Evolutionary conservation across 2,329 filamentous ascomycete genomes (phyloP).

Genomic region (Aspergillus neotritici): DNA sequence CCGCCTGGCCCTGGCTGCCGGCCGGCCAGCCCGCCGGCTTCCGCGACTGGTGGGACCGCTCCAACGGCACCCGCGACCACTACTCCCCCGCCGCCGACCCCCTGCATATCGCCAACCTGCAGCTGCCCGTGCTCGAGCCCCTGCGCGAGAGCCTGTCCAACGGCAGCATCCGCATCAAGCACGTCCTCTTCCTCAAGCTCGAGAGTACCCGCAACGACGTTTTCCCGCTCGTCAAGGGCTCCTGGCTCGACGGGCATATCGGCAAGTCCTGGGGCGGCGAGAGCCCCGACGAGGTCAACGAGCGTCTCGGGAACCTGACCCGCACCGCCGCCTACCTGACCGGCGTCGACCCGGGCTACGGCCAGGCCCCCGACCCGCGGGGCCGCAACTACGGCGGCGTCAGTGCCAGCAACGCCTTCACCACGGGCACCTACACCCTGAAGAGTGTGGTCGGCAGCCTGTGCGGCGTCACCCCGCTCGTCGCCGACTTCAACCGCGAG

Average conservation of each 20-base stretch:
- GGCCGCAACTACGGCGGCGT: conserved; percentile 35
- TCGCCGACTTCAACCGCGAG: conserved; percentile 42
- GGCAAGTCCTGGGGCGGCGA: conserved; percentile 33
- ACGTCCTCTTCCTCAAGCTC: conserved; percentile 42
- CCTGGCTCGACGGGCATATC: conserved; percentile 31
- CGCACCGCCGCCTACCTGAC: conserved; percentile 26
- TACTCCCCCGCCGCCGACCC: conserved; percentile 38
- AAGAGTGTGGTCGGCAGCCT: conserved; percentile 41
- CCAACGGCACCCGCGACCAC: conserved; percentile 12
- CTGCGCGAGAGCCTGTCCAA: conserved; percentile 24
- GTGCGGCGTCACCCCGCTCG: conserved; percentile 41
- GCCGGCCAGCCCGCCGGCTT: conserved; percentile 19
- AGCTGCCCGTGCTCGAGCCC: conserved; percentile 21
- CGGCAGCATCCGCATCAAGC: conserved; percentile 35
- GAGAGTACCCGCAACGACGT: conserved; percentile 45
- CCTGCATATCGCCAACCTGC: conserved; percentile 38
- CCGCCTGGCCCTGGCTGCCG: conserved; percentile 23
- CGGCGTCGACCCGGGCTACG: conserved; percentile 21
- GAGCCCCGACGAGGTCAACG: conserved; percentile 25
- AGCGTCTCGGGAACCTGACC: conserved; percentile 24
- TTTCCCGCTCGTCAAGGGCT: conserved; percentile 41
- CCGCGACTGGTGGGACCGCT: conserved; percentile 20
- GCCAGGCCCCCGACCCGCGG: conserved; percentile 16
- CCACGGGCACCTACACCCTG: conserved; percentile 41
- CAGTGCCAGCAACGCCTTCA: conserved; percentile 39